Conservation (phyloP, 176 grass and related monocot genomes). For the Avena sativa region DNA sequence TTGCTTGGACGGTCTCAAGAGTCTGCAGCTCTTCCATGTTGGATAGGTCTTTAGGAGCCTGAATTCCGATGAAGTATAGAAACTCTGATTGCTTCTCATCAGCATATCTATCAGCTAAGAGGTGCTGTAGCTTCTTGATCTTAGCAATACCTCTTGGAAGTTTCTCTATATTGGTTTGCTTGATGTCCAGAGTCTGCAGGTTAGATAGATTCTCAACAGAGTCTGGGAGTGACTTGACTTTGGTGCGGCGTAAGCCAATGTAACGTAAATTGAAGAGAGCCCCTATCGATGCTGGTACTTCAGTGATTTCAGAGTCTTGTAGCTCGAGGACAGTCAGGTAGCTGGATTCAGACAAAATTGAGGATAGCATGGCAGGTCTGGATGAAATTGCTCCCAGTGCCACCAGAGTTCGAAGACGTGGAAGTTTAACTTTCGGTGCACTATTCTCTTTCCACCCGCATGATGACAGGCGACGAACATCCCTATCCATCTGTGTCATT, state of each 20-base stretch:
- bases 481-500: background rate
- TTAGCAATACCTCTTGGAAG: slow-evolving; percentile 20
- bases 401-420: slow-evolving; percentile 27
- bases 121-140: slow-evolving; percentile 14
- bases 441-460: slow-evolving; percentile 3
- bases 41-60: slow-evolving; percentile 10
- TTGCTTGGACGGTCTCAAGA: slow-evolving; percentile 31
- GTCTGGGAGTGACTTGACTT: slow-evolving; percentile 13
- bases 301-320: slow-evolving; percentile 30
- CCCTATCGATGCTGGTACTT: slow-evolving; percentile 12
- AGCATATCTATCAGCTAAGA: slow-evolving; percentile 21
- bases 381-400: slow-evolving; percentile 3
- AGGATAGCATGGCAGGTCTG: slow-evolving; percentile 9
- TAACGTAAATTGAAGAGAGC: slow-evolving; percentile 26
- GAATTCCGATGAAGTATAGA: slow-evolving; percentile 7
- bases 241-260: slow-evolving; percentile 19
- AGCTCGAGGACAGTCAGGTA: slow-evolving; percentile 38
- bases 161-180: slow-evolving; percentile 27
- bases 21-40: slow-evolving; percentile 18
- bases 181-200: slow-evolving; percentile 29
- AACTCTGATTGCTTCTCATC: slow-evolving; percentile 15
- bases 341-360: background rate
- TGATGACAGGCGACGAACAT: slow-evolving; percentile 26
- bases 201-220: slow-evolving; percentile 28
- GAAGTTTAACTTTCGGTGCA: background rate